A percentile compares a stretch with the other conserved stretches of the same genome.
Conservation (phyloP, 2,329 filamentous ascomycete species). For the Pyricularia sp. region DNA sequence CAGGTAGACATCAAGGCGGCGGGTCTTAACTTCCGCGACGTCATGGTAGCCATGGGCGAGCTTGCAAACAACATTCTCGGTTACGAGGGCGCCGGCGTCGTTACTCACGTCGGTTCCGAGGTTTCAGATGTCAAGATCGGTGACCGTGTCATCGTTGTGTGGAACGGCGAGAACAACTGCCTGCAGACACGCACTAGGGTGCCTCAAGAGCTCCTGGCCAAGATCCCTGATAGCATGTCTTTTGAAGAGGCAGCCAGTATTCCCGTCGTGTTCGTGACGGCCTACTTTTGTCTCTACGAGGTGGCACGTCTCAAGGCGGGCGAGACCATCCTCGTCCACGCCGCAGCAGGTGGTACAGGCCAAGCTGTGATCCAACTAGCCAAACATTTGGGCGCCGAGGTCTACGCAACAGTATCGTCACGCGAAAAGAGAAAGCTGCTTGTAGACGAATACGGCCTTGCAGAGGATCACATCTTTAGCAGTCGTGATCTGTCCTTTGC, state of each 20-base stretch:
- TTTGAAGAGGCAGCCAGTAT: slow-evolving; percentile 17
- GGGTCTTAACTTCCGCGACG: slow-evolving; percentile 26
- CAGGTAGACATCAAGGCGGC: slow-evolving; percentile 20
- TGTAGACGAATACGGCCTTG: slow-evolving; percentile 20
- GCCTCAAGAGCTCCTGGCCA: slow-evolving; percentile 1
- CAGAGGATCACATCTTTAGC: slow-evolving; percentile 22
- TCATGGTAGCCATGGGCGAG: slow-evolving; percentile 20
- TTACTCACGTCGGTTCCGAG: slow-evolving; percentile 10
- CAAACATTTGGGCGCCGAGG: slow-evolving; percentile 22
- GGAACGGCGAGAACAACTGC: not conserved
- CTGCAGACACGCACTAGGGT: not conserved
- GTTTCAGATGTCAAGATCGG: slow-evolving; percentile 16
- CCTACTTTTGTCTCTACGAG: slow-evolving; percentile 13
- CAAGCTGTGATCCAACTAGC: slow-evolving; percentile 33
- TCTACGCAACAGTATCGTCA: slow-evolving; percentile 29
- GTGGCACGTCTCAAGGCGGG: slow-evolving; percentile 13
- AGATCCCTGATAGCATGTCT: slow-evolving; percentile 15
- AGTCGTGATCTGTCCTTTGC: slow-evolving; percentile 21
- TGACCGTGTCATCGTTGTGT: slow-evolving; percentile 19
- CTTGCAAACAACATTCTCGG: slow-evolving; percentile 13
- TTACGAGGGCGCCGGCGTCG: slow-evolving; percentile 19
- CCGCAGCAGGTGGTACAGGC: slow-evolving; percentile 32
- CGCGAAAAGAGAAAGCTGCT: slow-evolving; percentile 23
- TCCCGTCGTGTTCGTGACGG: slow-evolving; percentile 21
- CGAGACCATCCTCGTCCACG: slow-evolving; percentile 30